Evolutionary conservation across 345 rosid genomes (phyloP), one percentile per base, ranked within the genome.

Genomic region (Mangifera indica): DNA sequence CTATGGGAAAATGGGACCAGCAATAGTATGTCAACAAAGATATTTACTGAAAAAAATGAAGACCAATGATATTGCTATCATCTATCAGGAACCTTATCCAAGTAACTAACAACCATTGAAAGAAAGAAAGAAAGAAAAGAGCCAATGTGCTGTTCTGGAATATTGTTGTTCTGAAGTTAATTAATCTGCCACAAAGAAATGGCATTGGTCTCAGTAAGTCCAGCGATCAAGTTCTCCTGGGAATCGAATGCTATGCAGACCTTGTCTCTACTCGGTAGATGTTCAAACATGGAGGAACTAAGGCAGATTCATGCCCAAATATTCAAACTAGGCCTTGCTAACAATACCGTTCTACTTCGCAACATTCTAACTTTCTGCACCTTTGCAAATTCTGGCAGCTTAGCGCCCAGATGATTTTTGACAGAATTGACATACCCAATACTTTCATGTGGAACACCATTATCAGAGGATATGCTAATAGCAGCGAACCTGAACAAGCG

Each of bases 371-470:
- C 83, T 49, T 72, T 76, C 75, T 85, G 86, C 52, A 15, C 76
- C 69, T 79, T 82, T 46, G 40, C 85, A 0, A 67, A n/a, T 29
- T 74, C 78, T 0, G 74, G 83, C 18, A 74, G 85, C 62, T 71
- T 84, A 22, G 66, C 57, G 90, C 95, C 11, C 81, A 52, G 26
- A 75, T 54, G 70, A 74, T 85, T 44, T 92, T 91, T 63, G 76
- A 85, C 52, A 78, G 80, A 44, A 76, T 82, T 25, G 60, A 66
- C 48, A 71, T 44, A 56, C 89, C 84, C 21, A 80, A 84, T 32
- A 83, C 84, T 67, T 85, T 84, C 86, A 70, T 83, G 80, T 87
- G 92, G 88, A 92, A 90, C 72, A 69, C 83, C 2, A 84, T 92
- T 89, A 82, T 92, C 77, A 86, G 76, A 81, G 91, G 85, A 54